Base-by-base conservation (phyloP, 176 grass and related monocot genomes). In the Oryza officinalis region DNA sequence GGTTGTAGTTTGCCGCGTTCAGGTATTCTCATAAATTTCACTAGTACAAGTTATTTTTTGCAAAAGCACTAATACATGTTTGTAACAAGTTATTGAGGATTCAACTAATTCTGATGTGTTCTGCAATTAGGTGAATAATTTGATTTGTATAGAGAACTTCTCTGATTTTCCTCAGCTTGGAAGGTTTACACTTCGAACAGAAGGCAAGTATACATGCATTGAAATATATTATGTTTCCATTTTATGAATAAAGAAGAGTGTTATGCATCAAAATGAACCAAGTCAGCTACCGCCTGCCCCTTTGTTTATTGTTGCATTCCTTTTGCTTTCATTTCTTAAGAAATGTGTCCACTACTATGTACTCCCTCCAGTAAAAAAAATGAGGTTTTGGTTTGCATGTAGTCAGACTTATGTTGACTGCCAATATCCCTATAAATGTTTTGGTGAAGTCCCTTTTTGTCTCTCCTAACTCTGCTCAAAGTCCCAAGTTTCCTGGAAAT, bases 141-240 rank as follows among this genome's bases (percentile, higher is more conserved):
- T 93, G 78, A 98, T 98, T 86, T 98, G 95, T 82, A 82, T 98
- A 23, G 95, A 98, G 84, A 94, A 91, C 31, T 98, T 98, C 70
- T 81, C 90, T 80, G 86, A 90, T 86, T 88, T 91, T 71, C 81
- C 95, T 86, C 95, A 94, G 79, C 95, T 98, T 75, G 95, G 95
- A 86, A 98, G 95, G 82, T 98, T 98, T 85, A 95, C 95, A 15
- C 95, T 98, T 79, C 79, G 95, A 84, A 93, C 90, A 3, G 92
- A 98, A 95, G 96, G 96, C 92, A 86, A 83, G 8, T 85, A 41
- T 37, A 10, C 35, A 83, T 81, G 35, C 5, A 27, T 65, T 10
- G 1, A 70, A 90, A 22, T 22, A 22, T 74, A 25, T 60, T 86
- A 27, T 47, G 0, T 59, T 71, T 77, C 6, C 18, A 20, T 14